Percentiles rank a stretch among this genome's conserved stretches.
These are phyloP conservation scores for Flaveria ramosissima DNA, from an alignment of 129 eudicot species.

Conservation along the genomic window DNA sequence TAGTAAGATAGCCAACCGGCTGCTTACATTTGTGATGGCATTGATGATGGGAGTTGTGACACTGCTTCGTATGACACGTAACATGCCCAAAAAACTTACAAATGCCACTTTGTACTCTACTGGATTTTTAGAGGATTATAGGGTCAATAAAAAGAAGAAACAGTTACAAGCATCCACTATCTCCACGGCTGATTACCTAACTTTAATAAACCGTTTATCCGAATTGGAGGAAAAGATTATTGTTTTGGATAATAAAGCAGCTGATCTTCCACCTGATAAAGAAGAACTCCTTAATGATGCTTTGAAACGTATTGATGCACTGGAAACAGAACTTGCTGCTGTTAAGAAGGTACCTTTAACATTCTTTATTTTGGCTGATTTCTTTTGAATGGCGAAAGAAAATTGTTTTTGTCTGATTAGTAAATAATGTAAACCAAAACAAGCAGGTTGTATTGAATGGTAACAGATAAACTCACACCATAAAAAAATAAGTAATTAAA, in stretches of 20 bases:
- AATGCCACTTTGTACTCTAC: constrained; percentile 61
- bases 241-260: constrained; percentile 48
- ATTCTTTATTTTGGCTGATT: not conserved
- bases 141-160: constrained; percentile 35
- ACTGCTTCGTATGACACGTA: constrained; percentile 63
- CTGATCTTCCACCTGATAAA: constrained; percentile 75
- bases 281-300: constrained; percentile 76
- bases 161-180: constrained; percentile 37
- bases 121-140: constrained; percentile 42
- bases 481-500: not conserved
- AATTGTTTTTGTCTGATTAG: not conserved
- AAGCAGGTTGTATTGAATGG: not conserved
- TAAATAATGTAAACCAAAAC: constrained; percentile 8
- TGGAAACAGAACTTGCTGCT: constrained; percentile 71
- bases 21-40: constrained; percentile 58
- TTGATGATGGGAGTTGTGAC: constrained; percentile 79
- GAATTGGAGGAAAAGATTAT: constrained; percentile 79
- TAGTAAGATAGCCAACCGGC: constrained; percentile 47
- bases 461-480: no score
- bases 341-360: constrained; percentile 60
- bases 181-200: constrained; percentile 52
- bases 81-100: constrained; percentile 75
- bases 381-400: no score
- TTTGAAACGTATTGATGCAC: constrained; percentile 52
- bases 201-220: constrained; percentile 73